Conservation (phyloP, 176 grass and related monocot species). For the Canna indica region DNA sequence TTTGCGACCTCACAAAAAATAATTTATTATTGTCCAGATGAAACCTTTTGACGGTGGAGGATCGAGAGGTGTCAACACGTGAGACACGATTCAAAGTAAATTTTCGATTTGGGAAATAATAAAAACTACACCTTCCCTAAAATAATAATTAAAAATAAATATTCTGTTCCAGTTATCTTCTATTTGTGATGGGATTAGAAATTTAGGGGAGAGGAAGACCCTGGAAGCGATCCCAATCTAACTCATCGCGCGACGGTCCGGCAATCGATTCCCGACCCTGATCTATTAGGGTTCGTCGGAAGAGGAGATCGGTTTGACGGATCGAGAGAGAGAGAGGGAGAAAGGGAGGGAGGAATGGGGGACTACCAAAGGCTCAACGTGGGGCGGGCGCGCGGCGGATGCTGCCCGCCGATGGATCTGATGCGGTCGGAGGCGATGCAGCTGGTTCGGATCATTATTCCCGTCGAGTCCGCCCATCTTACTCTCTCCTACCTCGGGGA, state of each 20-base stretch:
- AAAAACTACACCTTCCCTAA: too few species aligned
- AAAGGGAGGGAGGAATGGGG: background rate
- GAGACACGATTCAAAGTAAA: too few species aligned
- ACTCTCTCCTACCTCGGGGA: constrained; percentile 86
- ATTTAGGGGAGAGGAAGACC: background rate
- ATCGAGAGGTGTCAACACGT: too few species aligned
- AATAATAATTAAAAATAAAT: too few species aligned
- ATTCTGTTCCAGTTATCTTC: background rate
- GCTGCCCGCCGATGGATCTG: constrained; percentile 86
- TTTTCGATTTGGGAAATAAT: too few species aligned
- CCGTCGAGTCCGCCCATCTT: constrained; percentile 69
- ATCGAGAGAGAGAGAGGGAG: background rate
- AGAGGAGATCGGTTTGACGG: background rate
- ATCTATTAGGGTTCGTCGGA: background rate
- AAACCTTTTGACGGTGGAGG: too few species aligned
- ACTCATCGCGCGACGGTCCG: background rate
- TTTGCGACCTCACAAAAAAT: too few species aligned
- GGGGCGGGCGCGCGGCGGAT: constrained; percentile 28
- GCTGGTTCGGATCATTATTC: constrained; percentile 94
- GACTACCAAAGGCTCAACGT: background rate
- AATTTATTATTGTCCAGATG: too few species aligned
- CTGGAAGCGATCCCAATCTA: background rate
- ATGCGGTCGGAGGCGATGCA: constrained; percentile 98
- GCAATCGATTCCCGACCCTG: background rate
- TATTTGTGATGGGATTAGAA: background rate